Base-by-base conservation (phyloP, 768 basidiomycete species). In the Russula dissimulans region DNA sequence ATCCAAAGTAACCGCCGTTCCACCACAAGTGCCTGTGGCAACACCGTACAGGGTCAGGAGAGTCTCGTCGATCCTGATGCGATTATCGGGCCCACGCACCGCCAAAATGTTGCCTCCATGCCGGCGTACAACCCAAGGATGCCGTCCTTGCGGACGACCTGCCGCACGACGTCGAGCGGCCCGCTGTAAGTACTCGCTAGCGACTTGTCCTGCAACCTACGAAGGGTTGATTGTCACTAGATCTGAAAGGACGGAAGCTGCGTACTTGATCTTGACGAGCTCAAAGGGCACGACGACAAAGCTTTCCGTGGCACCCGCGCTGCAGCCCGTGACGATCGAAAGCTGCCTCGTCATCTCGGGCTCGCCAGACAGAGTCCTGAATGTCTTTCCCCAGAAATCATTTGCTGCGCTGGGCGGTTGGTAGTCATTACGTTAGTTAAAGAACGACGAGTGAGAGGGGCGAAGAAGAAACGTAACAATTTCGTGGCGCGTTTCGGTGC, bases 401-500 rank as follows among this genome's bases (percentile, higher is more conserved):
- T 95, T 95, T 9, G 90, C 80, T 29, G 91, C 90, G n/a, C 61
- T 62, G 46, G 47, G 46, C 45, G 34, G 7, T 10, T 18, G 64
- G 12, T 14, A 47, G 44, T 67, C 64, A 60, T 39, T 46, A 29
- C 17, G 59, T 53, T 41, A 32, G 59, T 53, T 38, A 51, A 49
- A 34, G 51, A 41, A 32, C 62, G 42, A 67, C 54, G 54, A 26
- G 11, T 7, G 5, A 18, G 46, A 22, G 45, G 22, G 39, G n/a
- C 38, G 18, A n/a, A 42, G 31, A 36, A 22, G 9, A 12, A 76
- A 38, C 84, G 63, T 65, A 26, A 89, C 88, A 90, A 91, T 81
- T 98, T 99, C 50, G 94, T 90, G 15, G 97, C 97, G 74, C 97
- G 86, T 76, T 99, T 99, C 2, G 97, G 97, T 15, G 97, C 97